Evolutionary conservation across 2,329 filamentous ascomycete species (phyloP).

Genomic region (Microcera coccophila): DNA sequence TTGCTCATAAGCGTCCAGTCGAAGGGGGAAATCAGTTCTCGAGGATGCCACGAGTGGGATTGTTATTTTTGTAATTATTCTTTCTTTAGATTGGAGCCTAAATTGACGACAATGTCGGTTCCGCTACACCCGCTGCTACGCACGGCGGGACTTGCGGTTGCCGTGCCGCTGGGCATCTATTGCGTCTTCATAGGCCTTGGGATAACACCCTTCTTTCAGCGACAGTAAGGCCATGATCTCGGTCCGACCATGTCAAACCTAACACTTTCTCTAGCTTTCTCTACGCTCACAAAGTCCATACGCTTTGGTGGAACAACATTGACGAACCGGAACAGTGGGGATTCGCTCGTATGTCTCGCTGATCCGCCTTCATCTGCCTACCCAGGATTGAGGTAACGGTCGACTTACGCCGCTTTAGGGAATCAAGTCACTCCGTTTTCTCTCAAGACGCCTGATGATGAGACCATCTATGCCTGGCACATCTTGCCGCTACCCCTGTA

Average conservation of each 20-base stretch:
- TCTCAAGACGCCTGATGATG: constrained; percentile 68
- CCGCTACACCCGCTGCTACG: constrained; percentile 22
- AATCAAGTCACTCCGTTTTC: constrained; percentile 88
- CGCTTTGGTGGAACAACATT: constrained; percentile 66
- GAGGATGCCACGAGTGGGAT: neutral
- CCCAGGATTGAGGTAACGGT: neutral
- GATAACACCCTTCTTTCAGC: constrained; percentile 68
- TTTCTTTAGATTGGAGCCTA: neutral
- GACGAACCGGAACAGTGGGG: constrained; percentile 78
- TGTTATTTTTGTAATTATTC: neutral
- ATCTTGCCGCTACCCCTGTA: constrained; percentile 77
- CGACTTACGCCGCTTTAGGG: constrained; percentile 44
- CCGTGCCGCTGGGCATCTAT: constrained; percentile 61
- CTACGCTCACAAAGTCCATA: constrained; percentile 79
- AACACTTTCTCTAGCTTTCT: constrained; percentile 73
- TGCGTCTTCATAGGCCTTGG: constrained; percentile 60
- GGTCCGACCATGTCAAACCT: no score
- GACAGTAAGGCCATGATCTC: constrained; percentile 56
- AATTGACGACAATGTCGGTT: constrained; percentile 13
- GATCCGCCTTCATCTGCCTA: neutral
- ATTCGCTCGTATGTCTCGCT: constrained; percentile 64
- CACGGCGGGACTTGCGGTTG: constrained; percentile 49
- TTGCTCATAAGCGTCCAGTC: no score
- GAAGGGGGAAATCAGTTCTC: no score
- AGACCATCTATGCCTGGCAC: constrained; percentile 85